These are phyloP conservation scores for Bipolaris zeicola DNA, from an alignment of 2,329 filamentous ascomycete genomes.

Conservation along the genomic window DNA sequence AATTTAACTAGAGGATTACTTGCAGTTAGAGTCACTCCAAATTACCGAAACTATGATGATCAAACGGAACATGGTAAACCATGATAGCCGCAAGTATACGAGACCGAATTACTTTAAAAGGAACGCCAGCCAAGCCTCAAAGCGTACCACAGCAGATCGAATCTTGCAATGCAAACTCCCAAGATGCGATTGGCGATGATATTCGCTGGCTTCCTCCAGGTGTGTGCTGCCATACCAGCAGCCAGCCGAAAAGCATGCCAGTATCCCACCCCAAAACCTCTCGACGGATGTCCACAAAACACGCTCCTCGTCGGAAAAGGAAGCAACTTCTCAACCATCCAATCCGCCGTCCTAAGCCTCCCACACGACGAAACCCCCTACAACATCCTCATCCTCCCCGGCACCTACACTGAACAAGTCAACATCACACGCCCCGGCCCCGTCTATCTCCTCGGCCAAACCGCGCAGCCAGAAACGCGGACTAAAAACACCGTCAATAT, in stretches of 20 bases:
- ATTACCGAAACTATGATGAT: background rate
- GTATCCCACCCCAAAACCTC: constrained; percentile 42
- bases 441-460: constrained; percentile 66
- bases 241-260: constrained; percentile 44
- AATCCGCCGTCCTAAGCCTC: constrained; percentile 56
- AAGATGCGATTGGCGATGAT: constrained; percentile 20
- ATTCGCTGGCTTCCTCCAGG: constrained; percentile 18
- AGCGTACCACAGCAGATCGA: background rate
- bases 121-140: constrained; percentile 2
- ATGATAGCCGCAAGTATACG: background rate
- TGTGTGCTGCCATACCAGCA: constrained; percentile 22
- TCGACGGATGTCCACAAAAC: constrained; percentile 48
- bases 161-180: background rate
- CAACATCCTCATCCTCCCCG: constrained; percentile 65
- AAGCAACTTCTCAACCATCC: constrained; percentile 47
- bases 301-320: constrained; percentile 40
- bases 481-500: constrained; percentile 61
- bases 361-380: constrained; percentile 54
- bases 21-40: constrained; percentile 1
- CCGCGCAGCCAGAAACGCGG: constrained; percentile 55
- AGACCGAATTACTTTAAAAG: background rate
- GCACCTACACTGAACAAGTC: constrained; percentile 67
- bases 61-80: background rate
- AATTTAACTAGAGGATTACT: background rate
- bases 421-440: constrained; percentile 68